Conservation (phyloP, 1,284 basidiomycete genomes). For the Sphagnurus paluster region DNA sequence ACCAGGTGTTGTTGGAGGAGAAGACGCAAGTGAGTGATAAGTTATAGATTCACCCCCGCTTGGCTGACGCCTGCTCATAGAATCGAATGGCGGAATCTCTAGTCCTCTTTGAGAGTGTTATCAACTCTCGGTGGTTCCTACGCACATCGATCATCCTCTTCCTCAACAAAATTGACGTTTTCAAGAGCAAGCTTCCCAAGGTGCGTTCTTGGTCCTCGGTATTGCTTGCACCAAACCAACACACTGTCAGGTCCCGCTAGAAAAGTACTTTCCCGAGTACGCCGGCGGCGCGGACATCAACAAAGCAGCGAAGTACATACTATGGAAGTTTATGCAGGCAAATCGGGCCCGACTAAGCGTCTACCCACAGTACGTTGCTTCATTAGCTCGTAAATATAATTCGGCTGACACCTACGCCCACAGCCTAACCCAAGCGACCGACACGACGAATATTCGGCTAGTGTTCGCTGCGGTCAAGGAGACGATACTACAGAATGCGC, state of each 20-base stretch:
- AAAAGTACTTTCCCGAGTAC: conserved; percentile 93
- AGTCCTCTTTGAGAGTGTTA: conserved; percentile 91
- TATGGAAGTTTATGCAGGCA: conserved; percentile 96
- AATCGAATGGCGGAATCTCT: conserved; percentile 96
- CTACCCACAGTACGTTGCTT: conserved; percentile 78
- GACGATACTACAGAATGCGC: conserved; percentile 88
- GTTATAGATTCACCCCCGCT: conserved; percentile 10
- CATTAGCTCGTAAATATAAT: neutral
- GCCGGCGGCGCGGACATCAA: conserved; percentile 93
- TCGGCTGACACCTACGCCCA: neutral
- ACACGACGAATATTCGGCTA: conserved; percentile 80
- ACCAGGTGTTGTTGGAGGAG: conserved; percentile 84
- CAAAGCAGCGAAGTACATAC: conserved; percentile 96
- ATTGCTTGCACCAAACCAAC: neutral
- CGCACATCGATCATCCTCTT: conserved; percentile 92
- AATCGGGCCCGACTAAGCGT: conserved; percentile 88
- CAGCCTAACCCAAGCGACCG: conserved; percentile 79
- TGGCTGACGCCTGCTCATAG: conserved; percentile 37
- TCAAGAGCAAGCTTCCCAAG: conserved; percentile 92
- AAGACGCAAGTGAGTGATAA: conserved; percentile 64
- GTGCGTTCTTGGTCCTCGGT: conserved; percentile 30
- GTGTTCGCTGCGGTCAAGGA: conserved; percentile 98
- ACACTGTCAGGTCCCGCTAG: conserved; percentile 65
- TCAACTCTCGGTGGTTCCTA: conserved; percentile 98
- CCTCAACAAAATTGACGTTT: conserved; percentile 95